A percentile compares a stretch with the other conserved stretches of the same genome.
These are phyloP conservation scores for Penicillium atrosanguineum DNA, from an alignment of 495 filamentous ascomycete genomes.

Conservation along the genomic window DNA sequence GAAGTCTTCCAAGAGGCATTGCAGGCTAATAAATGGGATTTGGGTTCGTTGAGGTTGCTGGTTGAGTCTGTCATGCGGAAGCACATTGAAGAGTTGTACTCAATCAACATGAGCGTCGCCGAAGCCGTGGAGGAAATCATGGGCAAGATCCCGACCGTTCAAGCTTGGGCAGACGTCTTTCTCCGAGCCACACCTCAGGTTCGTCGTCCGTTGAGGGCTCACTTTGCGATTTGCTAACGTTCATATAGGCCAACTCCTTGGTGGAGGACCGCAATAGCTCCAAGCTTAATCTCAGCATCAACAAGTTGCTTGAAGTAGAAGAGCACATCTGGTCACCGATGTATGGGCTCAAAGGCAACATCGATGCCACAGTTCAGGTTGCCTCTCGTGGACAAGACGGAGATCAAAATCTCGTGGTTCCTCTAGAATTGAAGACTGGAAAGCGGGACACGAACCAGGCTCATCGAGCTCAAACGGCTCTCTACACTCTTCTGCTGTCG, in stretches of 20 bases:
- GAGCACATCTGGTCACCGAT: slow-evolving; percentile 97
- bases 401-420: slow-evolving; percentile 73
- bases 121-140: slow-evolving; percentile 73
- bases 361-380: slow-evolving; percentile 97
- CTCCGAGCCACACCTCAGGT: slow-evolving; percentile 70
- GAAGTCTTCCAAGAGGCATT: slow-evolving; percentile 91
- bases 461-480: slow-evolving; percentile 88
- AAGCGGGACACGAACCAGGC: slow-evolving; percentile 67
- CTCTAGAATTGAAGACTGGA: slow-evolving; percentile 94
- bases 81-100: slow-evolving; percentile 82
- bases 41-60: slow-evolving; percentile 56
- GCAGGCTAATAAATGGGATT: slow-evolving; percentile 78
- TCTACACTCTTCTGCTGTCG: slow-evolving; percentile 90
- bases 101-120: slow-evolving; percentile 68
- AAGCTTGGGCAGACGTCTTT: slow-evolving; percentile 80
- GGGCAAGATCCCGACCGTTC: slow-evolving; percentile 74
- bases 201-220: slow-evolving; percentile 17
- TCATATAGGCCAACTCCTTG: slow-evolving; percentile 58
- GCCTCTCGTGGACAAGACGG: slow-evolving; percentile 63
- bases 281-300: slow-evolving; percentile 76
- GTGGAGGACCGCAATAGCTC: slow-evolving; percentile 74
- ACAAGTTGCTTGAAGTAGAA: slow-evolving; percentile 91
- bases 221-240: slow-evolving; percentile 2
- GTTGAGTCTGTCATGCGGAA: slow-evolving; percentile 64
- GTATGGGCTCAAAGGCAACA: slow-evolving; percentile 95